Evolutionary conservation across 1,284 basidiomycete species (phyloP).

Genomic region (Microbotryum saponariae): DNA sequence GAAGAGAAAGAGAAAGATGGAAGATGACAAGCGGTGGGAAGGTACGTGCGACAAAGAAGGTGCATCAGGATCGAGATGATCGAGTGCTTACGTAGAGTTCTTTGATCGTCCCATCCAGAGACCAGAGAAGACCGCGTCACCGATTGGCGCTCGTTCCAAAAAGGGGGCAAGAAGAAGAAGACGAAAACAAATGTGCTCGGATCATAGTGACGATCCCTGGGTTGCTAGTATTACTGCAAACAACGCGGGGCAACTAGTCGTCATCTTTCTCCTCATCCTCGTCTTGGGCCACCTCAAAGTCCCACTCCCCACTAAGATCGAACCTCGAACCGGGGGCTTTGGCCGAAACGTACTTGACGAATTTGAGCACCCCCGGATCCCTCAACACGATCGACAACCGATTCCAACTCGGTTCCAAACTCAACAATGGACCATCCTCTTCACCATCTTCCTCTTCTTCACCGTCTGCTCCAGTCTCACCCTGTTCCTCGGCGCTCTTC

Average conservation of each 20-base stretch:
- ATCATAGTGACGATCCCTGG: neutral
- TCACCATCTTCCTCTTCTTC: slow-evolving; percentile 26
- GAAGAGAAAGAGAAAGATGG: slow-evolving; percentile 44
- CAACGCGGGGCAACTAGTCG: neutral
- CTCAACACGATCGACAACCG: slow-evolving; percentile 79
- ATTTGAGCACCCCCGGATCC: slow-evolving; percentile 86
- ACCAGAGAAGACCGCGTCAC: slow-evolving; percentile 33
- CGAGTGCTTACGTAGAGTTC: neutral
- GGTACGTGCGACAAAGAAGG: slow-evolving; percentile 36
- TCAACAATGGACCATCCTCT: slow-evolving; percentile 78
- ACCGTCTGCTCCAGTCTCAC: slow-evolving; percentile 32
- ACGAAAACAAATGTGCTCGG: slow-evolving; percentile 48
- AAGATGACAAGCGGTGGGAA: slow-evolving; percentile 50
- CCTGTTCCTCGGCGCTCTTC: slow-evolving; percentile 29
- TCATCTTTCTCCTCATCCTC: slow-evolving; percentile 37
- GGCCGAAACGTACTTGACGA: slow-evolving; percentile 87
- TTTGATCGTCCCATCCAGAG: slow-evolving; percentile 9
- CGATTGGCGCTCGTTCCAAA: slow-evolving; percentile 35
- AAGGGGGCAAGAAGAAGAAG: slow-evolving; percentile 68
- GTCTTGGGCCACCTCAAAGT: slow-evolving; percentile 52
- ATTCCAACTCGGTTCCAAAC: slow-evolving; percentile 85
- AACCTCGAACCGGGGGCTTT: slow-evolving; percentile 77
- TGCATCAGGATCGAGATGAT: neutral
- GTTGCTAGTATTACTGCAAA: neutral
- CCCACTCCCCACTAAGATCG: slow-evolving; percentile 84